phyloP scores from a whole-genome alignment of 2,329 filamentous ascomycete species.

The Didymella exigua region DNA sequence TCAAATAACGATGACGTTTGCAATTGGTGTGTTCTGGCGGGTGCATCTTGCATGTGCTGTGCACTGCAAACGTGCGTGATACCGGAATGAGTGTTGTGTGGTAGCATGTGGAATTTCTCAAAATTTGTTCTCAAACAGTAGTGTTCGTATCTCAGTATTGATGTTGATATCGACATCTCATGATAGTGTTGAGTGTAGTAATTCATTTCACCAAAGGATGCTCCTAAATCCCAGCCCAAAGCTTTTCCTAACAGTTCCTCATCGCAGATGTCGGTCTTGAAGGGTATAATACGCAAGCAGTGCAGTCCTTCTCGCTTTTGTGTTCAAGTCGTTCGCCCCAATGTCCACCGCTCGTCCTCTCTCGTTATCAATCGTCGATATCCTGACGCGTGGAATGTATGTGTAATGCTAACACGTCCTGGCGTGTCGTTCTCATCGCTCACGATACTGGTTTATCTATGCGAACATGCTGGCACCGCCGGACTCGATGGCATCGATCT shows the following conservation, averaged over 20 bases:
- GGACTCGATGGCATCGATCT: conserved; percentile 96
- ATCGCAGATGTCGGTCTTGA: conserved; percentile 27
- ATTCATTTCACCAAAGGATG: conserved; percentile 16
- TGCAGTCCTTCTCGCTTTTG: conserved; percentile 28
- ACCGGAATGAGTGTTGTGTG: background rate
- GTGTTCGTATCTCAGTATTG: conserved; percentile 2
- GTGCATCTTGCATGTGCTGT: background rate
- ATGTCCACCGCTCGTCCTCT: conserved; percentile 5
- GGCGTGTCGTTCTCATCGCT: conserved; percentile 18
- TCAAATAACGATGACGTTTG: background rate
- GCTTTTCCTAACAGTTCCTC: conserved; percentile 18
- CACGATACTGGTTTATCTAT: conserved; percentile 38
- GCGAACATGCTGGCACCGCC: conserved; percentile 76
- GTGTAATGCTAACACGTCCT: conserved; percentile 26
- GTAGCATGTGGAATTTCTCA: background rate
- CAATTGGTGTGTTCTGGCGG: background rate
- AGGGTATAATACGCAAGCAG: conserved; percentile 40
- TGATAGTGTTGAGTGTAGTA: conserved; percentile 15
- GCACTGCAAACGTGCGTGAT: background rate
- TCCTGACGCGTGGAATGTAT: conserved; percentile 25
- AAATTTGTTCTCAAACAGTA: background rate
- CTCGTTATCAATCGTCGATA: conserved; percentile 14
- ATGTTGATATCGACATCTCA: conserved; percentile 15
- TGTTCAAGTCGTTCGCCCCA: conserved; percentile 13
- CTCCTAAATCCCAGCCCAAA: conserved; percentile 11